Base-by-base conservation (phyloP, 768 basidiomycete species). In the Sistotremastrum niveocremeum region DNA sequence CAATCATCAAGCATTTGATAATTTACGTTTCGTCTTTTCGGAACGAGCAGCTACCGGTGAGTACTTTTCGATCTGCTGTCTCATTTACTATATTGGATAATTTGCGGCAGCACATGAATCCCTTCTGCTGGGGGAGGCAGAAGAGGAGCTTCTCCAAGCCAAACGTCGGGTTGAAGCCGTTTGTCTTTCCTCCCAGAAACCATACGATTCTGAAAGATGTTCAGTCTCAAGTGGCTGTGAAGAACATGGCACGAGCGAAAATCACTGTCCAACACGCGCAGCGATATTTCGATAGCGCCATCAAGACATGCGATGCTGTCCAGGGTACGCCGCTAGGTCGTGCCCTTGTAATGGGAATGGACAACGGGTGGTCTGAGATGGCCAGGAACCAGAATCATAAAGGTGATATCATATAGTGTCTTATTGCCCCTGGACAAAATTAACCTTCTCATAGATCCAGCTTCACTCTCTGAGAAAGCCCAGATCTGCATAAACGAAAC, bases 251-350 rank as follows among this genome's bases (percentile, higher is more conserved):
- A 10, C 33, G 47, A 8, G 47, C 42, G 28, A 41, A 37, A 32
- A 39, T 48, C n/a, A 48, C 47, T 7, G 47, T 43, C 2, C 47
- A 48, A 35, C 47, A 48, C n/a, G 47, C 47, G 5, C 47, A 48
- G 35, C 47, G 43, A 34, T 48, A 48, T 34, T 48, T 44, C 37
- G 5, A 3, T 3, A 37, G 4, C 4, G 43, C 35, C 39, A 10
- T 48, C 7, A 11, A 48, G 11, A 44, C 28, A 9, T 10, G 43
- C n/a, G 47, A 48, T 32, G 42, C 42, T 29, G n/a, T 48, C 9
- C 47, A 44, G 12, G 47, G 47, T 28, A 37, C 34, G 31, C 8
- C 41, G 4, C 2, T 47, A 5, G 41, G 46, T 29, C 46, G 39
- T 20, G 29, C 39, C n/a, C 20, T 33, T 20, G 38, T 44, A 12